Base-by-base conservation (phyloP, 2,329 filamentous ascomycete species). In the Alternaria sp. region DNA sequence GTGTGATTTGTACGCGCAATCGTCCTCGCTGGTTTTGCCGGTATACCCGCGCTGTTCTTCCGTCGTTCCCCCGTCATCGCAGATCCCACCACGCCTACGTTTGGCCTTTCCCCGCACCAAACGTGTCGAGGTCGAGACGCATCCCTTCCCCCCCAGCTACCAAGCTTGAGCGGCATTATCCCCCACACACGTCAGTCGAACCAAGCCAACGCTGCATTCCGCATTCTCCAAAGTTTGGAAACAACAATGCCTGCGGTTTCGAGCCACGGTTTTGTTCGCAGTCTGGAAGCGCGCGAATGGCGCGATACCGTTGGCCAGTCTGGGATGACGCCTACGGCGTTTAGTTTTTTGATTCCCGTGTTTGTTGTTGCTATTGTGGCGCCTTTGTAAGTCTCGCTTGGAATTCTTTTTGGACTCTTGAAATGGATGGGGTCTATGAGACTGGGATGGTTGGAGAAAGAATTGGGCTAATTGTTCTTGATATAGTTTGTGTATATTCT, bases 341-440 rank as follows among this genome's bases (percentile, higher is more conserved):
- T 77, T 51, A 68, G 68, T 2, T 77, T 77, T 28, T 53, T 77
- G 23, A 67, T 76, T 23, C 74, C 75, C 0, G 65, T 77, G 1
- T 72, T 77, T 17, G 53, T 75, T 5, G 62, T 76, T 21, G 71
- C 76, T 23, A 64, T 77, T 17, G 62, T 71, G 49, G 70, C 61
- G 40, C 75, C 75, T 13, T 71, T 76, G 75, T 77, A 68, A 68
- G 75, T 69, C 21, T 26, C 21, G 9, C 8, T 21, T 23, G 15
- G 19, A 23, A 12, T 36, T 52, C 49, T 32, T 12, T 5, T 36
- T 36, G 58, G 23, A 26, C 23, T 28, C 11, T 23, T 40, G 8
- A 6, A 19, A 30, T 15, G 25, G 17, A 40, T 15, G 28, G 28
- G 17, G 44, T 12, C 7, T 23, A 21, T 6, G 19, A 26, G n/a